Evolutionary conservation across 768 basidiomycete genomes (phyloP).

Genomic region (Lentinula boryana): DNA sequence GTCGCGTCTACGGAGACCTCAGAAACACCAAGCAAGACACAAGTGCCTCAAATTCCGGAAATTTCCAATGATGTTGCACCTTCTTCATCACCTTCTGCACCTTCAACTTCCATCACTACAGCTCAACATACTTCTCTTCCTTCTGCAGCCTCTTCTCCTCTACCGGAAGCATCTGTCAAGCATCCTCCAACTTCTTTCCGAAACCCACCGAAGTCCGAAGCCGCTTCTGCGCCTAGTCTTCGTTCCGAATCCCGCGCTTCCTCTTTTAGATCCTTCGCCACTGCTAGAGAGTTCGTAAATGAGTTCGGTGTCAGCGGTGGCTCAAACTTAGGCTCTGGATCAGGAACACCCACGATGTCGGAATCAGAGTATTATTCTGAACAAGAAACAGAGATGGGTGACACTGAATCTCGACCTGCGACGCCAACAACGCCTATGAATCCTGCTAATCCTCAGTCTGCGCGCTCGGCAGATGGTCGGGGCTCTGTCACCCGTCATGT

Average conservation of each 20-base stretch:
- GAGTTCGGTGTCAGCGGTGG: not conserved
- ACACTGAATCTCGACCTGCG: not conserved
- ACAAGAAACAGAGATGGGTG: not conserved
- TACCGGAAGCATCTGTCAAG: not conserved
- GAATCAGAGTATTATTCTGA: slow-evolving; percentile 7
- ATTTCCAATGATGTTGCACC: not conserved
- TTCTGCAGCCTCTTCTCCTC: not conserved
- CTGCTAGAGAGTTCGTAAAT: slow-evolving; percentile 1
- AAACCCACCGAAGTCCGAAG: not conserved
- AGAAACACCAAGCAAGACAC: not conserved
- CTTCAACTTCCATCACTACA: not conserved
- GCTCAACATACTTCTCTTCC: not conserved
- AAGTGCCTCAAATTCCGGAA: too few relatives aligned
- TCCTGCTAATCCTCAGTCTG: not conserved
- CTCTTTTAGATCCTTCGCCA: slow-evolving; percentile 6
- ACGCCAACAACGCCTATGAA: not conserved
- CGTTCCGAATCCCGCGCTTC: slow-evolving; percentile 6
- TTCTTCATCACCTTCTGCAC: not conserved
- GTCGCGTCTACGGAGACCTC: not conserved
- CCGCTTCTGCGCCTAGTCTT: not conserved
- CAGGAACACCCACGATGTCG: not conserved
- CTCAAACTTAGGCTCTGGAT: not conserved
- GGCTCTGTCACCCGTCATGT: not conserved
- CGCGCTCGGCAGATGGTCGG: not conserved
- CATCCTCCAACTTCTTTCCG: slow-evolving; percentile 4